A percentile compares a stretch with the other conserved stretches of the same genome.
Evolutionary conservation across 768 basidiomycete genomes (phyloP).

Genomic region (Pisolithus albus): DNA sequence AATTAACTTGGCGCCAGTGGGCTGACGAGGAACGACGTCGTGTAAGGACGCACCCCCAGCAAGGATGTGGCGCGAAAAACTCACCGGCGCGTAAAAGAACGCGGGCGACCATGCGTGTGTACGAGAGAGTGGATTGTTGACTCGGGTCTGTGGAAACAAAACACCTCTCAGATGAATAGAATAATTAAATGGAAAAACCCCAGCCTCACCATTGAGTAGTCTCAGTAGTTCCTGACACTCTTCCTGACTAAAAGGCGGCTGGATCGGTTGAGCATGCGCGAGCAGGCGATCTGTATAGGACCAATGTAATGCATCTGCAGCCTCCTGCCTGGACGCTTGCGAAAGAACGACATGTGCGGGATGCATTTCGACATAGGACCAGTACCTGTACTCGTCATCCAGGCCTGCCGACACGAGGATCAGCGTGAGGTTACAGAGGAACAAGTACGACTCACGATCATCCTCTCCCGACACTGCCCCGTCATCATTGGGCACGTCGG

Average conservation of each 20-base stretch:
- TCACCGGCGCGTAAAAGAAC: constrained; percentile 62
- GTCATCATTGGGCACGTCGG: constrained; percentile 35
- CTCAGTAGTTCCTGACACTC: constrained; percentile 72
- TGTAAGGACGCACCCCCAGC: too few relatives aligned
- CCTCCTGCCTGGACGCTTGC: constrained; percentile 52
- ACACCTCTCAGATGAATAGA: not conserved
- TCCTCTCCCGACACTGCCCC: constrained; percentile 25
- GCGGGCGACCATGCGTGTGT: constrained; percentile 60
- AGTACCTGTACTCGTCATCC: constrained; percentile 74
- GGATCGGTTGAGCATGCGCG: constrained; percentile 46
- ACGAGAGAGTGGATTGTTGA: constrained; percentile 31
- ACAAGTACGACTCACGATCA: constrained; percentile 31
- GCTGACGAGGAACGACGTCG: constrained; percentile 21
- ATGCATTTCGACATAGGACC: constrained; percentile 74
- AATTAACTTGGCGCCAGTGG: constrained; percentile 65
- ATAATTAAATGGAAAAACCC: not conserved
- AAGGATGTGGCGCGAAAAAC: constrained; percentile 17
- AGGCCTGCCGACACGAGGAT: constrained; percentile 38
- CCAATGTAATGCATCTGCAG: constrained; percentile 73
- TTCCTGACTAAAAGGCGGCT: constrained; percentile 66
- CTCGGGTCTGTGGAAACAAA: constrained; percentile 10
- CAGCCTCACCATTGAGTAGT: constrained; percentile 37
- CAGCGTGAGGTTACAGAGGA: not conserved
- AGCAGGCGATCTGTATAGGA: constrained; percentile 74
- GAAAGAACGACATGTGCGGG: constrained; percentile 64